Evolutionary conservation across 805 yeast genomes (phyloP), one percentile per base, ranked within the genome.

Genomic region (Wickerhamomyces subpelliculosus): DNA sequence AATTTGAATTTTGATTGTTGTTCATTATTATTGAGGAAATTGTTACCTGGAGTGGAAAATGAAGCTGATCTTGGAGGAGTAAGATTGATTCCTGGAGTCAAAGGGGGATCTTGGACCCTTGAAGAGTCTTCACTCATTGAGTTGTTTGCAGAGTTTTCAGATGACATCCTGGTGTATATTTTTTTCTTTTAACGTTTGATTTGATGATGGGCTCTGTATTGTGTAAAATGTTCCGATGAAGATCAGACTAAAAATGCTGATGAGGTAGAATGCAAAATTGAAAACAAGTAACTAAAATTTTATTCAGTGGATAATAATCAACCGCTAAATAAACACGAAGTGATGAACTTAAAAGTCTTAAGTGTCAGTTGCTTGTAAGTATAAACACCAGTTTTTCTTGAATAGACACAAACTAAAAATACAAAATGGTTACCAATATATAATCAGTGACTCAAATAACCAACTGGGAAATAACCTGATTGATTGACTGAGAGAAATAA

Each of bases 1-100:
- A 48, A 34, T 23, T 43, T 43, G 35, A 49, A 52, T 26, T 49
- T 51, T 34, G 53, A 46, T 18, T 42, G 37, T 29, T 29, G 32
- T 11, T 29, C 32, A 13, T 42, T 40, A n/a, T n/a, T n/a, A 14
- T 19, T 25, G 19, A 39, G 18, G 2, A 28, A 30, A 22, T 28
- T 34, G 14, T 27, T 20, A 5, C 43, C 44, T 8, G 57, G 46
- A 3, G 52, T 43, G 6, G 49, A 40, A 21, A 43, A 26, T 7
- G 52, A 40, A 5, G 50, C 35, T 8, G 43, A 25, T 24, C 43
- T 31, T 27, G 48, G 48, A 7, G 55, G 44, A 13, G 47, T 40
- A 20, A 47, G 29, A 8, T 35, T 33, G 12, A 40, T n/a, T 5
- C 37, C 24, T 20, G 51, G 46, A 11, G 50, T 43, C 24, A 41